A percentile compares a stretch with the other conserved stretches of the same genome.
These are phyloP conservation scores for Venturia oleaginea DNA, from an alignment of 2,329 filamentous ascomycete genomes.

Conservation along the genomic window DNA sequence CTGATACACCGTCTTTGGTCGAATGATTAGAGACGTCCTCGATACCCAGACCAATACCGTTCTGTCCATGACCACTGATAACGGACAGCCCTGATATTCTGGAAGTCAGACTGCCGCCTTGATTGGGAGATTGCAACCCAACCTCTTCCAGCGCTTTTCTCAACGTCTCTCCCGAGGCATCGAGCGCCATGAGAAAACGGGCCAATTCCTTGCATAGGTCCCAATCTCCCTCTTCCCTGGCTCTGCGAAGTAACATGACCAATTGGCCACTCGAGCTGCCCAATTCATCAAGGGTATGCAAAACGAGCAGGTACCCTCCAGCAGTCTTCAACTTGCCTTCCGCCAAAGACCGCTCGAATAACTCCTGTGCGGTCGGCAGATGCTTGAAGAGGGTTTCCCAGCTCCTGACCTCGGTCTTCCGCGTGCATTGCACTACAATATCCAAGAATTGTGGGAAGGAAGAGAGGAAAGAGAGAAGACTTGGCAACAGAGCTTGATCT, in stretches of 20 bases:
- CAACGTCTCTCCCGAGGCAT: constrained; percentile 74
- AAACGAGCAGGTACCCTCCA: constrained; percentile 87
- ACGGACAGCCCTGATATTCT: not conserved
- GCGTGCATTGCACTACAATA: constrained; percentile 91
- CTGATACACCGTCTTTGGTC: not conserved
- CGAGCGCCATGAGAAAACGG: constrained; percentile 87
- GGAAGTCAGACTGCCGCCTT: not conserved
- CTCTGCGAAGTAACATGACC: constrained; percentile 69
- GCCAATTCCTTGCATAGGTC: constrained; percentile 92
- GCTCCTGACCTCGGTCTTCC: constrained; percentile 90
- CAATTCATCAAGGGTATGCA: constrained; percentile 72
- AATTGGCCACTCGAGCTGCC: constrained; percentile 65
- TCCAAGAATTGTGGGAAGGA: constrained; percentile 73
- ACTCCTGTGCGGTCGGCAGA: constrained; percentile 76
- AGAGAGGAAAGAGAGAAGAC: constrained; percentile 44
- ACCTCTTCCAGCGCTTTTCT: constrained; percentile 55
- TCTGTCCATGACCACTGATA: not conserved
- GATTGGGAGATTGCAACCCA: constrained; percentile 19
- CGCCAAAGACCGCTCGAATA: constrained; percentile 87
- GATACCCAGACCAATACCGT: not conserved
- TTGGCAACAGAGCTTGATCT: constrained; percentile 38
- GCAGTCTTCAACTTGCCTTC: constrained; percentile 87
- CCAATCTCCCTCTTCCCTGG: constrained; percentile 82
- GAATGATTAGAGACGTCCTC: not conserved
- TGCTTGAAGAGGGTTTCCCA: constrained; percentile 93